Percentiles rank a stretch among this genome's conserved stretches.
phyloP scores from a whole-genome alignment of 2,329 filamentous ascomycete species.

The Penicillium sp. region DNA sequence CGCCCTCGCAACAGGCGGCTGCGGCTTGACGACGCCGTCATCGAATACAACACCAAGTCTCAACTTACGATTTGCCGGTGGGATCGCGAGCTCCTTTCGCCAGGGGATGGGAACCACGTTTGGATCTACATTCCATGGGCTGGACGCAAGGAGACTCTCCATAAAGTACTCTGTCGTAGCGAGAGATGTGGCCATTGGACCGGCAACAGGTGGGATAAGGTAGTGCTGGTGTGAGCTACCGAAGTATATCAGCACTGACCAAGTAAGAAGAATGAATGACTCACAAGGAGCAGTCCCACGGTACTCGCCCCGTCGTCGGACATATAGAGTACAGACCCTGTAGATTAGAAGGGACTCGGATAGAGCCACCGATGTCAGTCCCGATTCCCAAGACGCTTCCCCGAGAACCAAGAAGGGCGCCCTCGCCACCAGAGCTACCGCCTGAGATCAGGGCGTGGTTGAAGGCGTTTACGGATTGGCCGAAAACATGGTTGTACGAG shows the following conservation, averaged over 20 bases:
- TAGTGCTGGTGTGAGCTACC: conserved; percentile 40
- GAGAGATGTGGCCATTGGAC: conserved; percentile 24
- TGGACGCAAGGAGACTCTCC: conserved; percentile 19
- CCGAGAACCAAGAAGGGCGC: conserved; percentile 48
- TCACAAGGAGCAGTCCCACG: conserved; percentile 25
- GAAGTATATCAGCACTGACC: conserved; percentile 24
- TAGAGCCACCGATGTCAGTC: conserved; percentile 55
- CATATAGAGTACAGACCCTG: conserved; percentile 48
- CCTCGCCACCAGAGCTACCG: conserved; percentile 53
- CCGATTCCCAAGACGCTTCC: conserved; percentile 52
- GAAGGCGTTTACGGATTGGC: conserved; percentile 48
- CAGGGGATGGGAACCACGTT: conserved; percentile 35
- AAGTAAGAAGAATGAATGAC: neutral
- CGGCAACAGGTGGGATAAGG: conserved; percentile 27
- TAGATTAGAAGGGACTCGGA: conserved; percentile 51
- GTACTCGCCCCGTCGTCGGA: conserved; percentile 30
- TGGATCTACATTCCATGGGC: conserved; percentile 37
- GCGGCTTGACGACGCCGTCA: conserved; percentile 58
- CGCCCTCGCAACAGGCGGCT: conserved; percentile 58
- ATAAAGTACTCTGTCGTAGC: conserved; percentile 29
- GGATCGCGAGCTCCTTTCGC: conserved; percentile 22
- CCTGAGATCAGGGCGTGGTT: conserved; percentile 50
- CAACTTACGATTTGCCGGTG: conserved; percentile 43
- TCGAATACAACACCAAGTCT: conserved; percentile 59
- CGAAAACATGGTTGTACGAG: conserved; percentile 52